Base-by-base conservation (phyloP, 345 rosid genomes). In the Acer negundo region DNA sequence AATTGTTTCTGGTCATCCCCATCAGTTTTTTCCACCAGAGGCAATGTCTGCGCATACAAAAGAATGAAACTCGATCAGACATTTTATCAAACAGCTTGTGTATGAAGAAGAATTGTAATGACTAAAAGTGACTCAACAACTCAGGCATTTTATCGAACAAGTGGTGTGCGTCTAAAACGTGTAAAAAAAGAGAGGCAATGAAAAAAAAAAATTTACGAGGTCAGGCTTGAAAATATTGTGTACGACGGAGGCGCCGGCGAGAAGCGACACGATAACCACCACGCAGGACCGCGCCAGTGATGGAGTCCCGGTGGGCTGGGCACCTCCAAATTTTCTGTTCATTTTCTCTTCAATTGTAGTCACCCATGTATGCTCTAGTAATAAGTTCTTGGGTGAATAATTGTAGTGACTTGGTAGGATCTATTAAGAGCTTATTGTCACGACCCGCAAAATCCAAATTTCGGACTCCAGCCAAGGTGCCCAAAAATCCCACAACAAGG, bases 181-280 rank as follows among this genome's bases (percentile, higher is more conserved):
- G 24, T 1, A 2, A 0, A 11, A 8, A 15, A 0, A 10, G 10
- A 47, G 9, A 16, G 0, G 0, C 3, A 0, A 9, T 2, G 19
- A 22, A 6, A 19, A 55, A 46, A 23, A 55, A 46, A 23, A 28
- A 23, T 81, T 81, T 92, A 89, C 93, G 42, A 91, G 93, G 75
- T 89, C 76, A 10, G 97, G 97, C 72, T 88, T 88, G 82, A 86
- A 84, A 55, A 92, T 73, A 80, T 87, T 89, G 87, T 91, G 93
- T 70, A 90, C 93, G 20, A 90, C 64, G 17, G 97, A 91, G 67
- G 94, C 93, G 28, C 98, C 98, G 10, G 85, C 84, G 15, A 93
- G 92, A 55, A 93, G 90, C 19, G 97, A 91, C 19, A 73, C 86
- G 68, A 93, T 64, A 70, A 90, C 92, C 64, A 85, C 90, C 46